Base-by-base conservation (phyloP, 163 green algal species). In the Scenedesmus sp. region DNA sequence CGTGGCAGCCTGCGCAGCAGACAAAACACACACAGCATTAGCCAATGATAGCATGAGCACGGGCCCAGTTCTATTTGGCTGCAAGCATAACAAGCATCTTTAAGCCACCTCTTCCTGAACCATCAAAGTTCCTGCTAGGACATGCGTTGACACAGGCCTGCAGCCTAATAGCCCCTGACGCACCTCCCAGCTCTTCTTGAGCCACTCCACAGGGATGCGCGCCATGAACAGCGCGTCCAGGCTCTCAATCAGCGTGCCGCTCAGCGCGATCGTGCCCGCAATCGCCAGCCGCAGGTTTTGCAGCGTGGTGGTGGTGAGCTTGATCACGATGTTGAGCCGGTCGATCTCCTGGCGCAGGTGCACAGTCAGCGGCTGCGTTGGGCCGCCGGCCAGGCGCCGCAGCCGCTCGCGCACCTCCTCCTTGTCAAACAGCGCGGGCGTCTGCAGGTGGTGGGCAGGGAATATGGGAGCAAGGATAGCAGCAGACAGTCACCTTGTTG, bases 261-360 rank as follows among this genome's bases (percentile, higher is more conserved):
- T 95, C 26, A 99, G 96, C 23, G 97, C 97, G 55, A 99, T 98
- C 67, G 98, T 99, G 59, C 97, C 94, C 46, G 97, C 96, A 81
- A 99, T 98, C 26, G 98, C 98, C 20, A 99, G 96, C 12, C 97
- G 96, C 92, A 99, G 94, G 93, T 99, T 98, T 74, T 95, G 96
- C 46, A 99, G 96, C 52, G 96, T 98, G 34, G 91, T 93, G 59
- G 93, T 95, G 13, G 97, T 96, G 23, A 99, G 93, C 12, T 92
- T 93, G 59, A 98, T 95, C 55, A 99, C 96, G 82, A 93, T 96
- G 94, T 99, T 99, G 84, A 99, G 95, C 54, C 98, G 96, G 94
- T 99, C 97, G 46, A 98, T 95, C 95, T 99, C 97, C 94, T 99
- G 97, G 12, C 98, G 95, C 94, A 99, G 94, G 92, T 99, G 97